Evolutionary conservation across 1,139 yeast species (phyloP).

Genomic region (Nakaseomyces sp.): DNA sequence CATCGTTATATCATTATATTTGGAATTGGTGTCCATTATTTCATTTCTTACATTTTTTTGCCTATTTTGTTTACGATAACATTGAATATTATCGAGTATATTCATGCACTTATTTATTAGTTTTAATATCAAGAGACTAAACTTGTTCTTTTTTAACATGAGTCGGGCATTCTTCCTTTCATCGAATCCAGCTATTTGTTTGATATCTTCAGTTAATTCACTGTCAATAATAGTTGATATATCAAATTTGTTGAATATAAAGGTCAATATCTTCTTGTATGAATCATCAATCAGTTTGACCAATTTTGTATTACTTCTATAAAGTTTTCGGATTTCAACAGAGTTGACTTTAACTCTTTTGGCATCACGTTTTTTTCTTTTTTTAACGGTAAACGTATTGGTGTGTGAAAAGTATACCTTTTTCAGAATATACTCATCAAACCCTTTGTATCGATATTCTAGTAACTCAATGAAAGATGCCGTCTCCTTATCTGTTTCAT

Average conservation of each 20-base stretch:
- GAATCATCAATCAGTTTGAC: not conserved
- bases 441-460: not conserved
- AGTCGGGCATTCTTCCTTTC: not conserved
- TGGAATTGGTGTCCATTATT: too few species aligned
- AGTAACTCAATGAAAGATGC: not conserved
- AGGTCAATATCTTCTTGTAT: not conserved
- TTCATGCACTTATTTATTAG: not conserved
- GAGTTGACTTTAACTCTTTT: not conserved
- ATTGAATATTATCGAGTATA: not conserved
- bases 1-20: too few species aligned
- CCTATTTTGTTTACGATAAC: not conserved
- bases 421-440: not conserved
- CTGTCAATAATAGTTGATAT: not conserved
- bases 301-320: not conserved
- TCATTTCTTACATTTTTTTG: not conserved
- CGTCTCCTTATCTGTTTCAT: not conserved
- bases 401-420: not conserved
- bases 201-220: not conserved
- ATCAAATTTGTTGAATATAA: not conserved
- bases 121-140: not conserved
- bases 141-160: not conserved
- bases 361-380: not conserved
- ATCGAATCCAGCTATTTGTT: not conserved
- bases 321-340: not conserved
- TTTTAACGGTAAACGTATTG: not conserved